Percentiles rank a stretch among this genome's conserved stretches.
Evolutionary conservation across 176 grass and related monocot species (phyloP).

Genomic region (Avena eriantha): DNA sequence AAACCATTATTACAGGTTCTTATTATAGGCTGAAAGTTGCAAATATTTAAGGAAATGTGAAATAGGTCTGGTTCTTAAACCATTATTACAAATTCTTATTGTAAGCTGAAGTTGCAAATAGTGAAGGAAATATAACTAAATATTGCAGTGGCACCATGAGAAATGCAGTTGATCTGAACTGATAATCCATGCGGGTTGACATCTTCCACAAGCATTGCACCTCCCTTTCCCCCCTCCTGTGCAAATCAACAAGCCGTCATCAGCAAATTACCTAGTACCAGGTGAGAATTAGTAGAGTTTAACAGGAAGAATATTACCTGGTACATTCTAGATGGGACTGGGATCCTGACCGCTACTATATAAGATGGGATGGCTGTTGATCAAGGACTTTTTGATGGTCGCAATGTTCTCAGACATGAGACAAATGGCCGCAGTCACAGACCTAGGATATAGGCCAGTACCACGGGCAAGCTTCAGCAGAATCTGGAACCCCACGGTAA

Average conservation of each 20-base stretch:
- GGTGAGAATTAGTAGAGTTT: neutral
- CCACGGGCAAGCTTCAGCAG: conserved; percentile 38
- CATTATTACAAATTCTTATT: conserved; percentile 46
- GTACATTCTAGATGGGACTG: neutral
- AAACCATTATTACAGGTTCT: conserved; percentile 45
- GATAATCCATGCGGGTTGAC: conserved; percentile 25
- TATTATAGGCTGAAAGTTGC: conserved; percentile 24
- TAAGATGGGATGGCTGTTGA: conserved; percentile 27
- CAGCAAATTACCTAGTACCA: neutral
- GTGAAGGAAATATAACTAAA: neutral
- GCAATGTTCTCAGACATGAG: conserved; percentile 43
- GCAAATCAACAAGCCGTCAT: conserved; percentile 22
- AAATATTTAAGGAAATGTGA: neutral
- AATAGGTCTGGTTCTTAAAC: conserved; percentile 15
- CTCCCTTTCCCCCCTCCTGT: conserved; percentile 14
- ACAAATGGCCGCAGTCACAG: conserved; percentile 2
- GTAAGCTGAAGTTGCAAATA: conserved; percentile 20
- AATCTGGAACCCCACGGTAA: conserved; percentile 71
- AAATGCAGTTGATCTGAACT: conserved; percentile 10
- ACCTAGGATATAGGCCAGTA: conserved; percentile 34
- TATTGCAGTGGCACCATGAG: conserved; percentile 30
- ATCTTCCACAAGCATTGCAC: neutral
- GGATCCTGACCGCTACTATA: neutral
- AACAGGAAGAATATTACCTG: conserved; percentile 30
- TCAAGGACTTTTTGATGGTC: conserved; percentile 44